Evolutionary conservation across 768 basidiomycete species (phyloP), one percentile per base, ranked within the genome.

Genomic region (Boletus huronensis): DNA sequence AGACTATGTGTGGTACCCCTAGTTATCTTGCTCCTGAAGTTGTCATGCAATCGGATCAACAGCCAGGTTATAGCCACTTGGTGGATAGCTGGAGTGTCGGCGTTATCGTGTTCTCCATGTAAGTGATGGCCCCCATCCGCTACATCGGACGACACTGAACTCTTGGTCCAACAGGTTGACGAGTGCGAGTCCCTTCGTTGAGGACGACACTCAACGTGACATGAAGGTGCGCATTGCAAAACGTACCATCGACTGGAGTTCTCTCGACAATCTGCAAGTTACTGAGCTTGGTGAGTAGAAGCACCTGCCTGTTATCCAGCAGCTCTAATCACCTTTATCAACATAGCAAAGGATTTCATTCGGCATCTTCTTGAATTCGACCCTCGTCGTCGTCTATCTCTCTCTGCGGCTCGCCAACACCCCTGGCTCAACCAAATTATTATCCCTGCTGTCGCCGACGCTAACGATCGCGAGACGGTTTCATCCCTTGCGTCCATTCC

Each of bases 51-150:
- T 47, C 64, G 5, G 75, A 79, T 40, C 71, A 77, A 28, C 64
- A 28, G 74, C 82, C 19, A 52, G 95, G 94, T 3, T 98, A 99
- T 64, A 86, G 88, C 64, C 82, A 86, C 53, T 74, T 88, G 19
- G 97, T 98, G 47, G 97, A 99, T 66, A 93, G 91, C 58, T 99
- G 94, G 94, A 95, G 92, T 43, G 82, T 94, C 11, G 96, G 97
- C 6, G 93, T 97, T 21, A 97, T 98, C 50, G 82, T 98, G 1
- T 98, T 88, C 64, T 87, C 87, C 23, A 94, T 93, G 94, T 93
- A 64, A 57, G 83, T 67, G 11, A 26, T 26, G n/a, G 25, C 25
- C 41, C 19, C 50, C 49, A 6, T 11, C n/a, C 16, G 13, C 47
- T 26, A 43, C 29, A 13, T 32, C 6, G 13, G 23, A 29, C 14